These are phyloP conservation scores for Madurella fahalii DNA, from an alignment of 2,329 filamentous ascomycete genomes.

Conservation along the genomic window DNA sequence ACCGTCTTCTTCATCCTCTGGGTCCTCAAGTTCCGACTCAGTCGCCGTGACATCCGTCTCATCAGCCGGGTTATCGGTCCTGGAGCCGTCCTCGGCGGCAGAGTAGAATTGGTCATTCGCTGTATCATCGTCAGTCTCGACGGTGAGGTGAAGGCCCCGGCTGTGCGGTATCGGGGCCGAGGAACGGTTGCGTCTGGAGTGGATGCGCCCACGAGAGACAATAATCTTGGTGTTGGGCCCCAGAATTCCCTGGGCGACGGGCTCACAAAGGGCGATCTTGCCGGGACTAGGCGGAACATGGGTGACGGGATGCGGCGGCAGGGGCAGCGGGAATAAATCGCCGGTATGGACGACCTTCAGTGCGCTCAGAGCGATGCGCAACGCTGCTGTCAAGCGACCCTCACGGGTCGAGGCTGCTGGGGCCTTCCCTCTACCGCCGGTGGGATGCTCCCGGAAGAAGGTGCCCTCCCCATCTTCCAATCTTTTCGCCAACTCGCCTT, in stretches of 20 bases:
- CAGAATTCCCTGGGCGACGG: constrained; percentile 82
- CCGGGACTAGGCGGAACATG: constrained; percentile 80
- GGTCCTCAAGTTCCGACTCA: constrained; percentile 49
- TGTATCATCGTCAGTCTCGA: constrained; percentile 70
- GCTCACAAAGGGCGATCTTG: constrained; percentile 88
- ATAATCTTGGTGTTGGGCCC: constrained; percentile 78
- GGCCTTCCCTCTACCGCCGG: constrained; percentile 36
- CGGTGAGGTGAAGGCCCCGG: constrained; percentile 55
- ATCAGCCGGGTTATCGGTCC: constrained; percentile 55
- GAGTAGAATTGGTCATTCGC: constrained; percentile 91
- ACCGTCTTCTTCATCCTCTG: constrained; percentile 69
- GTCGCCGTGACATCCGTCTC: constrained; percentile 58
- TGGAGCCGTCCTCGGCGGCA: constrained; percentile 72
- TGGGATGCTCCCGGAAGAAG: constrained; percentile 65
- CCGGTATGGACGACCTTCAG: constrained; percentile 77
- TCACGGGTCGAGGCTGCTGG: constrained; percentile 39
- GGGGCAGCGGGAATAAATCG: constrained; percentile 71
- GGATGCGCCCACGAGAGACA: constrained; percentile 61
- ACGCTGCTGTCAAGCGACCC: constrained; percentile 58
- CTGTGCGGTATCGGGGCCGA: constrained; percentile 44
- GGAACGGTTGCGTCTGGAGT: constrained; percentile 50
- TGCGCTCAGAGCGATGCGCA: constrained; percentile 69
- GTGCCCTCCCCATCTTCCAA: constrained; percentile 79
- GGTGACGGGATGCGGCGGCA: constrained; percentile 81
- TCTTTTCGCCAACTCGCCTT: constrained; percentile 73